Evolutionary conservation across 192 early-diverging fungal species (phyloP), one percentile per base, ranked within the genome.

Genomic region (Diversispora eburnea): DNA sequence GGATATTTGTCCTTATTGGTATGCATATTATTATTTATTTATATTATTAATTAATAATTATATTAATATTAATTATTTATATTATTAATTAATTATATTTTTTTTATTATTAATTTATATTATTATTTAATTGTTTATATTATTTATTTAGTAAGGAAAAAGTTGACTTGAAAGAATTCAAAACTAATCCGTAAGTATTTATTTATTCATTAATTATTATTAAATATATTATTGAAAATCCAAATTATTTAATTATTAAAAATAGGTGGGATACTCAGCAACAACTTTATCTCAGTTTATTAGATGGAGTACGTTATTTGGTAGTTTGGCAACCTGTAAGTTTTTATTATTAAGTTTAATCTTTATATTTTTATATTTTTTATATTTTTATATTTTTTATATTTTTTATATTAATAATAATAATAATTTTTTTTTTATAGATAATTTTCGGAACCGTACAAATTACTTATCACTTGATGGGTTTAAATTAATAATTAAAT

Each of bases 1-100:
- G 68, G 87, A 88, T 61, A 85, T 85, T 67, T 88, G 87, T 70
- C 87, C 87, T 41, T 88, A 88, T 67, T 88, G 83, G 83, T 84
- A 73, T 70, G 74, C 64, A 49, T 17, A 52, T 64, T 61, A 3
- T 8, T 13, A n/a, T n/a, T n/a, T n/a, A n/a, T n/a, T n/a, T n/a
- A 51, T 8, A 49, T 67, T 67, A 12, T 49, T n/a, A 7, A 47
- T 13, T 13, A 51, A 10, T 13, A 51, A 10, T 51, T 67, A 41
- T 69, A 42, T 42, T 5, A 41, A 43, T 42, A 52, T 41, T 13
- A n/a, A n/a, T n/a, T n/a, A n/a, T n/a, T 41, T 55, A 41, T 39
- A 57, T 54, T 70, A n/a, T 57, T 69, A 33, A 54, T 41, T 56
- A 5, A 48, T 41, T 2, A 62, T 6, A 8, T 46, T 47, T 8